Conservation (phyloP, 2,329 filamentous ascomycete genomes). For the Didymella arachidicola region DNA sequence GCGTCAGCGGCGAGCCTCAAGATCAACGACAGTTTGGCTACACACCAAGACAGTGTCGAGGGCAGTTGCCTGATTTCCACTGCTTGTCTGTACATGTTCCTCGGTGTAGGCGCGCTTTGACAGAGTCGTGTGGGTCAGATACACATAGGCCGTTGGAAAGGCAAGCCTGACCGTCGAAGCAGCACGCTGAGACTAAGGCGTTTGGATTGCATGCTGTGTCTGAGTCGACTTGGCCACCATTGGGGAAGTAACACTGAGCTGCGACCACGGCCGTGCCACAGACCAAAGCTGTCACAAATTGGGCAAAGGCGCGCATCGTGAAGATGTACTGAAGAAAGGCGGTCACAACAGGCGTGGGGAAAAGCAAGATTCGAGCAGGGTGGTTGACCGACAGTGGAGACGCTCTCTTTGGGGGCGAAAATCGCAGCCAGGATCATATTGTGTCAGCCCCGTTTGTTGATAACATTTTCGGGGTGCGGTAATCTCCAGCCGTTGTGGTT, state of each 20-base stretch:
- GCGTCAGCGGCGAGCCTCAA: constrained; percentile 5
- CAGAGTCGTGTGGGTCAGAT: constrained; percentile 34
- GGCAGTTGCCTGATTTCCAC: constrained; percentile 38
- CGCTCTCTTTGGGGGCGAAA: background rate
- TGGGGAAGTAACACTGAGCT: constrained; percentile 28
- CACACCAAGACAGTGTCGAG: constrained; percentile 34
- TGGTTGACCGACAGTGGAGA: background rate
- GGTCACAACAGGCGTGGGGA: constrained; percentile 7
- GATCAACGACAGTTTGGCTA: background rate
- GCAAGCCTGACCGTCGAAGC: constrained; percentile 40
- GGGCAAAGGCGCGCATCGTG: constrained; percentile 6
- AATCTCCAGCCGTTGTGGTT: constrained; percentile 13
- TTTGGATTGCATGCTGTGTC: constrained; percentile 31
- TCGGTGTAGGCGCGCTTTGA: constrained; percentile 31
- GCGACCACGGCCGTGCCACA: constrained; percentile 17
- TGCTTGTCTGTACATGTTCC: constrained; percentile 40
- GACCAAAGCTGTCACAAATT: constrained; percentile 6
- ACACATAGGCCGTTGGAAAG: constrained; percentile 44
- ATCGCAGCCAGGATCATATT: background rate
- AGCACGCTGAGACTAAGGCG: constrained; percentile 35
- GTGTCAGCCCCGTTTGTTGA: constrained; percentile 16
- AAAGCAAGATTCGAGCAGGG: constrained; percentile 3
- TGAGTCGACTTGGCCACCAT: constrained; percentile 17
- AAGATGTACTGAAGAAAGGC: background rate
- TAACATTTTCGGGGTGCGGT: background rate